Evolutionary conservation across 176 grass and related monocot species (phyloP).

Genomic region (Lolium rigidum): DNA sequence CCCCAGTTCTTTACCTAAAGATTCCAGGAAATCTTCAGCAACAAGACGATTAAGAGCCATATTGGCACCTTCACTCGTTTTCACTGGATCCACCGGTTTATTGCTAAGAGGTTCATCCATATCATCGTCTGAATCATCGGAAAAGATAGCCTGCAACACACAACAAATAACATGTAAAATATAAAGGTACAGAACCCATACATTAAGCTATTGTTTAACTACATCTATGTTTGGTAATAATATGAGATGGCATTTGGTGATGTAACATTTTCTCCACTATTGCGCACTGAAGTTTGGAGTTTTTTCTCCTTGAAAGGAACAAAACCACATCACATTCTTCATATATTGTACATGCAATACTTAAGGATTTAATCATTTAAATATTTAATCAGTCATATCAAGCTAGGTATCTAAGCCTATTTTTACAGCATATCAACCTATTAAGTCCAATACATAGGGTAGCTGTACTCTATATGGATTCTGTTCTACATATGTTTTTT

Average conservation of each 20-base stretch:
- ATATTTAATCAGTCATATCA: neutral
- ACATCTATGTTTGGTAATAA: neutral
- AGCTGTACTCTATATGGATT: neutral
- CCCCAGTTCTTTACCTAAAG: slow-evolving; percentile 91
- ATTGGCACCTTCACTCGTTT: slow-evolving; percentile 91
- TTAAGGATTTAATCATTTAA: neutral
- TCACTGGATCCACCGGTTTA: slow-evolving; percentile 58
- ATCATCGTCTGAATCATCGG: slow-evolving; percentile 95
- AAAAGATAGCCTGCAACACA: slow-evolving; percentile 86
- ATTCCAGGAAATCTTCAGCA: slow-evolving; percentile 95
- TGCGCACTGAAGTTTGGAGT: neutral
- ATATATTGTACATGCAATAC: neutral
- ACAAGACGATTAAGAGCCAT: slow-evolving; percentile 91
- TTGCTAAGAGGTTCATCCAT: slow-evolving; percentile 39
- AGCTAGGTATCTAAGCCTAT: neutral
- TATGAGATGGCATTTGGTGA: neutral
- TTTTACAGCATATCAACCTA: neutral
- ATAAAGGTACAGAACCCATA: neutral
- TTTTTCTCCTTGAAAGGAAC: slow-evolving; percentile 9
- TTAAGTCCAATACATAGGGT: neutral
- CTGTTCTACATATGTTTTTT: neutral
- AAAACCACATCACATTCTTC: neutral
- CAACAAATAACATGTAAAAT: slow-evolving; percentile 27
- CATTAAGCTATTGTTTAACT: neutral
- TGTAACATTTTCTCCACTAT: slow-evolving; percentile 1